Percentiles rank a stretch among this genome's conserved stretches.
These are phyloP conservation scores for Cladophialophora immunda DNA, from an alignment of 2,329 filamentous ascomycete genomes.

Conservation along the genomic window DNA sequence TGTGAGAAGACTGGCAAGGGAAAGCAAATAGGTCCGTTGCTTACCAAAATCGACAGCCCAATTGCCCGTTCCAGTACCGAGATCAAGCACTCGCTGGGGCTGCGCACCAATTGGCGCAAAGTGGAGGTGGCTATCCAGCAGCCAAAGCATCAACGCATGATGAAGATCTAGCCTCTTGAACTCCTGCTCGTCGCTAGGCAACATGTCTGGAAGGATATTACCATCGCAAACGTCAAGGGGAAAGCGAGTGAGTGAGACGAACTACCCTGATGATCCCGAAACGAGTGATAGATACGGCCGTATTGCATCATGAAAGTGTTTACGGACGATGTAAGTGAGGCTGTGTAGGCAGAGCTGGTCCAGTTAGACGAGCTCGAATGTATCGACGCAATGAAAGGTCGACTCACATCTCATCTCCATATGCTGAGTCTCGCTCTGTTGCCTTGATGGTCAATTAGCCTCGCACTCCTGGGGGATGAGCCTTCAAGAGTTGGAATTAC, in stretches of 20 bases:
- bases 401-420: neutral
- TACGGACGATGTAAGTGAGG: conserved; percentile 1
- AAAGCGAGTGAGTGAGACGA: conserved; percentile 38
- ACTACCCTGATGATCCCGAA: neutral
- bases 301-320: conserved; percentile 2
- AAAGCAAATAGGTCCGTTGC: neutral
- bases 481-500: neutral
- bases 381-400: neutral
- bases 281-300: neutral
- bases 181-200: conserved; percentile 47
- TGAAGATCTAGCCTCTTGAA: conserved; percentile 48
- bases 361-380: neutral
- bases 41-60: conserved; percentile 43
- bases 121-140: conserved; percentile 36
- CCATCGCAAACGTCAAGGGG: conserved; percentile 16
- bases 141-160: conserved; percentile 41
- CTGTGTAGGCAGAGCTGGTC: conserved; percentile 2
- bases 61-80: conserved; percentile 41
- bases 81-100: conserved; percentile 36
- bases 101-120: conserved; percentile 36
- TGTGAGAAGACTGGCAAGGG: neutral
- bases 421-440: conserved; percentile 7
- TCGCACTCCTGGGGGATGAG: neutral
- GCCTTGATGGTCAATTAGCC: neutral
- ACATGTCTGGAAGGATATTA: neutral